These are phyloP conservation scores for Nicotiana undulata DNA, from an alignment of 257 asterid genomes.

Conservation along the genomic window DNA sequence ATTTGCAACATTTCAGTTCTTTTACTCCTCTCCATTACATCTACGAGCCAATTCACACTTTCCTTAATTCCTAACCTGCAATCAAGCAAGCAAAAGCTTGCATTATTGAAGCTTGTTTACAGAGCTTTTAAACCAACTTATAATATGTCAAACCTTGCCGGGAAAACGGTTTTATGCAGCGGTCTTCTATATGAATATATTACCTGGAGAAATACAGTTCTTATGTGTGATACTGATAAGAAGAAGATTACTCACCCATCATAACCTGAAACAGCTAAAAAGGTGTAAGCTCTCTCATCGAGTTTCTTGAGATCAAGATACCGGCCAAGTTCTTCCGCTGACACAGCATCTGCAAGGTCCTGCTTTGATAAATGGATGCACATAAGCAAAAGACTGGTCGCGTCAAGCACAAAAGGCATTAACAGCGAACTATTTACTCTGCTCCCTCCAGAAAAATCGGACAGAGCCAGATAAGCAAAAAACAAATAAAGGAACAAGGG, in stretches of 20 bases:
- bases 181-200: background rate
- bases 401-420: background rate
- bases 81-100: background rate
- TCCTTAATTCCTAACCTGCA: slow-evolving; percentile 73
- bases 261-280: slow-evolving; percentile 60
- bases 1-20: slow-evolving; percentile 60
- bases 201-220: background rate
- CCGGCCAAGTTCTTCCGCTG: slow-evolving; percentile 63
- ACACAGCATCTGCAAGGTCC: slow-evolving; percentile 69
- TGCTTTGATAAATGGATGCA: slow-evolving; percentile 14
- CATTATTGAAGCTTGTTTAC: background rate
- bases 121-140: background rate
- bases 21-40: slow-evolving; percentile 79
- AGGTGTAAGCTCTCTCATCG: slow-evolving; percentile 57
- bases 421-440: background rate
- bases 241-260: slow-evolving; percentile 48
- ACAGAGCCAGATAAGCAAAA: background rate
- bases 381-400: background rate
- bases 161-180: background rate
- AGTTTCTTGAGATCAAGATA: slow-evolving; percentile 70
- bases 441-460: background rate
- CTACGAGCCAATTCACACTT: slow-evolving; percentile 75
- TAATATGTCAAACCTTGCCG: background rate
- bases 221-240: background rate
- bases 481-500: background rate